A percentile compares a stretch with the other conserved stretches of the same genome.
Evolutionary conservation across 257 asterid species (phyloP).

Genomic region (Scutellaria barbata): DNA sequence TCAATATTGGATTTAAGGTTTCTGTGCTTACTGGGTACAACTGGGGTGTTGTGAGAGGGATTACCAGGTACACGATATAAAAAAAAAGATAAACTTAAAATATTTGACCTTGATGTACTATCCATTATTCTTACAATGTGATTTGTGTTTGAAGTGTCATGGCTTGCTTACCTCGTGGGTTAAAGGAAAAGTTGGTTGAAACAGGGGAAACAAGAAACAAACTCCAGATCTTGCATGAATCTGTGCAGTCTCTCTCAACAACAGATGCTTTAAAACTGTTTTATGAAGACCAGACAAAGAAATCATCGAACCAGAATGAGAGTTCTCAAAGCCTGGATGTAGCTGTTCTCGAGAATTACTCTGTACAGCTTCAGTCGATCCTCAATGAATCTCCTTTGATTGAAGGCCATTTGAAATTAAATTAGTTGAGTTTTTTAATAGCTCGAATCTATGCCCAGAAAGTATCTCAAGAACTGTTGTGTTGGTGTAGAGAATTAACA

Average conservation of each 20-base stretch:
- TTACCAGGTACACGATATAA: constrained; percentile 59
- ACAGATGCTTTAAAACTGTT: constrained; percentile 60
- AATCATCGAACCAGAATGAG: constrained; percentile 35
- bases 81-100: background rate
- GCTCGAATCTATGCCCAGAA: background rate
- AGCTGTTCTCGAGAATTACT: constrained; percentile 45
- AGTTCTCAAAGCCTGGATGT: constrained; percentile 34
- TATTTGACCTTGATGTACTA: background rate
- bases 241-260: constrained; percentile 57
- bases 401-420: constrained; percentile 39
- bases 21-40: constrained; percentile 67
- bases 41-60: constrained; percentile 80
- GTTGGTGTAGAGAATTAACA: background rate
- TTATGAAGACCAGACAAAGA: constrained; percentile 46
- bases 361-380: constrained; percentile 50
- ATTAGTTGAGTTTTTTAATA: constrained; percentile 8
- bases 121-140: background rate
- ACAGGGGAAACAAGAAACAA: constrained; percentile 62
- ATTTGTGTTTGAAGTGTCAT: constrained; percentile 51
- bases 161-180: constrained; percentile 60
- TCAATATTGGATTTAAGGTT: constrained; percentile 71
- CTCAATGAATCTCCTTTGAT: constrained; percentile 58
- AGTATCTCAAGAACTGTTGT: constrained; percentile 18
- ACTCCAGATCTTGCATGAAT: constrained; percentile 53
- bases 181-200: constrained; percentile 64